Conservation (phyloP, 2,329 filamentous ascomycete genomes). For the Diplodia seriata region DNA sequence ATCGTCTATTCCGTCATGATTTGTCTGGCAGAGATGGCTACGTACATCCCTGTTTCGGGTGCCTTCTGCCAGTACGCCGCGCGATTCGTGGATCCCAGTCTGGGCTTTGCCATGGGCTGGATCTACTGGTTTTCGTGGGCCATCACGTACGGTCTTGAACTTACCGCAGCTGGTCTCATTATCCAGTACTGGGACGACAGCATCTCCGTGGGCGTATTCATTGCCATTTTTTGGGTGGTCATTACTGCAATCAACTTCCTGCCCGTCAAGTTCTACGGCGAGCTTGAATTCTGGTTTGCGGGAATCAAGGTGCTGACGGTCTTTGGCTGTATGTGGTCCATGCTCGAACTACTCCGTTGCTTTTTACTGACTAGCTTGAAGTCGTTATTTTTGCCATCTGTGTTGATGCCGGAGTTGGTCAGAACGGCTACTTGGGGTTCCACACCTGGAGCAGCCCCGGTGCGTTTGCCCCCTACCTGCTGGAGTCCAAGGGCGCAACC, state of each 20-base stretch:
- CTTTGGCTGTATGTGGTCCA: slow-evolving; percentile 58
- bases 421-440: slow-evolving; percentile 76
- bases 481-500: slow-evolving; percentile 64
- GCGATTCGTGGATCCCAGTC: slow-evolving; percentile 74
- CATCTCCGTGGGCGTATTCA: slow-evolving; percentile 74
- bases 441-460: slow-evolving; percentile 73
- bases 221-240: slow-evolving; percentile 73
- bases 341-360: not conserved
- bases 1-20: slow-evolving; percentile 79
- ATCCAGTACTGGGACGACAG: slow-evolving; percentile 74
- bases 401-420: slow-evolving; percentile 73
- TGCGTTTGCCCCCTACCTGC: slow-evolving; percentile 68
- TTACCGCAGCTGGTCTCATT: slow-evolving; percentile 74
- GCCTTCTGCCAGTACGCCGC: slow-evolving; percentile 79
- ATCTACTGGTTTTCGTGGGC: slow-evolving; percentile 84
- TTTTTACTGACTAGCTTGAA: not conserved
- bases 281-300: slow-evolving; percentile 80
- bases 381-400: slow-evolving; percentile 78
- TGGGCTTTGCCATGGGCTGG: slow-evolving; percentile 82
- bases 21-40: slow-evolving; percentile 71
- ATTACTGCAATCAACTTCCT: slow-evolving; percentile 74
- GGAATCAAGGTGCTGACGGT: slow-evolving; percentile 79
- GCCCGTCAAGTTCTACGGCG: slow-evolving; percentile 75
- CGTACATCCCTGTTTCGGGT: slow-evolving; percentile 77
- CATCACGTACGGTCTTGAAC: slow-evolving; percentile 74